A percentile compares a stretch with the other conserved stretches of the same genome.
Evolutionary conservation across 2,329 filamentous ascomycete species (phyloP).

Genomic region (Mycosphaerella arachidis): DNA sequence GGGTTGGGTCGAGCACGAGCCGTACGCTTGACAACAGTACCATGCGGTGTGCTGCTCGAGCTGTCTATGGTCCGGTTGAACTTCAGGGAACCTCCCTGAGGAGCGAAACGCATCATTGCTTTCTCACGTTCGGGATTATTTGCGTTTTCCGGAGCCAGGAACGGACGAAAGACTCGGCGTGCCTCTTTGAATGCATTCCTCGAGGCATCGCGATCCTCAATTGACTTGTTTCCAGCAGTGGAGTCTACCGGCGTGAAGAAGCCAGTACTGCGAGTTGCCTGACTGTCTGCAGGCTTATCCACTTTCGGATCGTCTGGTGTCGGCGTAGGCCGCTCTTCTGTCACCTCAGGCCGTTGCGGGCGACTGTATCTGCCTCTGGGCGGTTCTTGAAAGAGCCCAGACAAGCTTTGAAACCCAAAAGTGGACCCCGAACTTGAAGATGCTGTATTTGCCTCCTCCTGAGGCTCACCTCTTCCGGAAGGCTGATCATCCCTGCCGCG

Average conservation of each 20-base stretch:
- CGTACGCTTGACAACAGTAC: background rate
- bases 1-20: slow-evolving; percentile 1
- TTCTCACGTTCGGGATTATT: no score
- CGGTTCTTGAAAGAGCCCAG: slow-evolving; percentile 24
- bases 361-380: slow-evolving; percentile 25
- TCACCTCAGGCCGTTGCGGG: slow-evolving; percentile 8
- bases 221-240: no score
- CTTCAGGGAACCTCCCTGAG: background rate
- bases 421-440: slow-evolving; percentile 14
- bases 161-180: background rate
- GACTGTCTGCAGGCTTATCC: background rate
- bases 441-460: background rate
- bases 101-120: background rate
- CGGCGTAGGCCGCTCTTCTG: background rate
- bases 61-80: background rate
- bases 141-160: no score
- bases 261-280: background rate
- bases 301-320: background rate
- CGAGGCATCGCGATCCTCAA: background rate
- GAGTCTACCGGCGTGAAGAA: background rate
- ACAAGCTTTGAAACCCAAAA: slow-evolving; percentile 30
- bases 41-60: background rate
- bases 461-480: background rate
- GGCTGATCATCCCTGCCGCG: background rate
- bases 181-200: background rate